Evolutionary conservation across 2,329 filamentous ascomycete species (phyloP), one percentile per base, ranked within the genome.

Genomic region (Cytospora mali): DNA sequence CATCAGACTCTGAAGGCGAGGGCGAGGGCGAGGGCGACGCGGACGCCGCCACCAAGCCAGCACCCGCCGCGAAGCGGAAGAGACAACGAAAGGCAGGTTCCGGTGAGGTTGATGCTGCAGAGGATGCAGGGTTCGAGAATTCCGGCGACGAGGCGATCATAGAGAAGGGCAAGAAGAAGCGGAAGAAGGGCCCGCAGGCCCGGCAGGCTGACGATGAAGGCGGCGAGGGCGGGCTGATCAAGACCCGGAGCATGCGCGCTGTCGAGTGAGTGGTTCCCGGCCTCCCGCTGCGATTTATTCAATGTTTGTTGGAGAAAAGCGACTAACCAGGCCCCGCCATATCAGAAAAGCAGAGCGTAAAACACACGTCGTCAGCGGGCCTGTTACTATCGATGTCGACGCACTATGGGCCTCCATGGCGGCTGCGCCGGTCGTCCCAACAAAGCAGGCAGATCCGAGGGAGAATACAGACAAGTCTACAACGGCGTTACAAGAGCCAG

Each of bases 91-190:
- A 59, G 27, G 63, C 68, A 0, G 66, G 62, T 9, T 66, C 63
- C 27, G 71, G 61, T 13, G 68, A 62, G 23, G 71, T 61, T 14
- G 68, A 68, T 1, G 76, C 79, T 5, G 75, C 73, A 2, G 76
- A 77, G 39, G 80, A 83, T 66, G 77, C 77, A 0, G 85, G 80
- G 1, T 85, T 86, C 64, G 83, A 86, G 64, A 89, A 89, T 67
- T 91, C 89, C 0, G 89, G 88, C n/a, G 89, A 92, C 69, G 89
- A 92, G 70, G 82, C 83, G 0, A 83, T 90, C 60, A 88, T 92
- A 68, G 77, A 83, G 52, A 87, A 82, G 67, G 87, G 83, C 21
- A 84, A 82, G 69, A 87, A 82, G 71, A 77, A 77, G 58, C 76
- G 74, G 39, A 79, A 77, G 71, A 84, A 79, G 70, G 68, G 68